These are phyloP conservation scores for Echria macrotheca DNA, from an alignment of 495 filamentous ascomycete genomes.

Conservation along the genomic window DNA sequence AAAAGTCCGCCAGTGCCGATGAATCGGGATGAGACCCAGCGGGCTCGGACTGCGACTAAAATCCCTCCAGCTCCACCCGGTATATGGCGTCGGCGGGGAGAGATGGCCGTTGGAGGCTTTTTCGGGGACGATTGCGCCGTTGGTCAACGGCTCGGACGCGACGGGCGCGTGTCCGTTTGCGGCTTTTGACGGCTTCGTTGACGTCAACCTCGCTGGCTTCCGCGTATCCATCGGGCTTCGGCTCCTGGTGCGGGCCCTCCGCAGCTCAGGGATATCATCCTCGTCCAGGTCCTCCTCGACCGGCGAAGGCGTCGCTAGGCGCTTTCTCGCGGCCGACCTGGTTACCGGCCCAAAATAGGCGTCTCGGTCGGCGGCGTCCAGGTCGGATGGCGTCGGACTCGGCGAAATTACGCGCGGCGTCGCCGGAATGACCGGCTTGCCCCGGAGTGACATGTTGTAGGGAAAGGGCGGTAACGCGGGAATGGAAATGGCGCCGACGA, in stretches of 20 bases:
- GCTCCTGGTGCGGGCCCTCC: slow-evolving; percentile 44
- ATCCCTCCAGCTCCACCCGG: slow-evolving; percentile 65
- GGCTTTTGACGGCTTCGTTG: slow-evolving; percentile 26
- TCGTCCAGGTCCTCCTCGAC: slow-evolving; percentile 36
- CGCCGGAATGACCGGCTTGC: slow-evolving; percentile 46
- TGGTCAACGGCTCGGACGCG: slow-evolving; percentile 2
- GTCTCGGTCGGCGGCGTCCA: slow-evolving; percentile 39
- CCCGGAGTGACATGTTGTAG: slow-evolving; percentile 35
- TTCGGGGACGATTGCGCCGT: background rate
- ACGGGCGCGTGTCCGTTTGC: slow-evolving; percentile 20
- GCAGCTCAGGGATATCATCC: slow-evolving; percentile 34
- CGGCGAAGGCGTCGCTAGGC: slow-evolving; percentile 36
- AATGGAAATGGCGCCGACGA: slow-evolving; percentile 46
- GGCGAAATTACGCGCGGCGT: slow-evolving; percentile 69
- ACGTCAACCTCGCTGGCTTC: slow-evolving; percentile 43
- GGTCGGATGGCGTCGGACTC: slow-evolving; percentile 59
- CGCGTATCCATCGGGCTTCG: slow-evolving; percentile 47
- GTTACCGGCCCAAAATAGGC: slow-evolving; percentile 59
- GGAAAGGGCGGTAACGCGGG: slow-evolving; percentile 43
- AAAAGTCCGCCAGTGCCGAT: slow-evolving; percentile 65
- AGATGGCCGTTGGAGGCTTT: slow-evolving; percentile 59
- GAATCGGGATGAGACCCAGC: slow-evolving; percentile 91
- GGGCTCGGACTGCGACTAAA: slow-evolving; percentile 85
- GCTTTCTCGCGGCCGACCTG: slow-evolving; percentile 55
- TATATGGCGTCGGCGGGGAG: slow-evolving; percentile 52